Evolutionary conservation across 2,329 filamentous ascomycete genomes (phyloP).

Genomic region (Microascus cirrosus): DNA sequence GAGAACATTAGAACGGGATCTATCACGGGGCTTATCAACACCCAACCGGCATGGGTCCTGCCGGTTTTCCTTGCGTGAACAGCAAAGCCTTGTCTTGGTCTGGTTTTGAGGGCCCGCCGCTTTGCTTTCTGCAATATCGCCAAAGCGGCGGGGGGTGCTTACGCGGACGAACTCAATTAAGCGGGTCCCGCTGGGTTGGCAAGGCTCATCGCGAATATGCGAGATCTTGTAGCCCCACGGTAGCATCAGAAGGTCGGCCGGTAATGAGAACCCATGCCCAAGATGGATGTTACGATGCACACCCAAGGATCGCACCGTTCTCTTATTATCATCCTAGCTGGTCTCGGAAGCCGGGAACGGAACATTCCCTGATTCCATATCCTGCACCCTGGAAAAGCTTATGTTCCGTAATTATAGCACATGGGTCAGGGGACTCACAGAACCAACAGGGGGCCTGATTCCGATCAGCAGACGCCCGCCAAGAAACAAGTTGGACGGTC

Average conservation of each 20-base stretch:
- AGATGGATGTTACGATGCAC: neutral
- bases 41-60: too few species aligned
- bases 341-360: neutral
- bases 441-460: neutral
- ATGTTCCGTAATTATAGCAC: too few species aligned
- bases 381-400: neutral
- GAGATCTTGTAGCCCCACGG: neutral
- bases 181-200: too few species aligned
- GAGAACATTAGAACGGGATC: neutral
- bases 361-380: neutral
- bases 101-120: too few species aligned
- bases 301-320: neutral
- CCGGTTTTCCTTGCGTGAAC: too few species aligned
- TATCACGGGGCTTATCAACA: neutral
- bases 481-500: neutral
- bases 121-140: too few species aligned
- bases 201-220: neutral
- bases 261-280: neutral
- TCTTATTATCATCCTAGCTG: neutral
- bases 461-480: neutral
- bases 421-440: neutral
- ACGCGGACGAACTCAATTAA: too few species aligned
- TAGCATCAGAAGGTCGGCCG: neutral
- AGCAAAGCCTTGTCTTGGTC: too few species aligned
- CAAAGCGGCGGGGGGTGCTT: too few species aligned